A percentile compares a stretch with the other conserved stretches of the same genome.
Evolutionary conservation across 1,284 basidiomycete genomes (phyloP).

Genomic region (Heterobasidion parviporum): DNA sequence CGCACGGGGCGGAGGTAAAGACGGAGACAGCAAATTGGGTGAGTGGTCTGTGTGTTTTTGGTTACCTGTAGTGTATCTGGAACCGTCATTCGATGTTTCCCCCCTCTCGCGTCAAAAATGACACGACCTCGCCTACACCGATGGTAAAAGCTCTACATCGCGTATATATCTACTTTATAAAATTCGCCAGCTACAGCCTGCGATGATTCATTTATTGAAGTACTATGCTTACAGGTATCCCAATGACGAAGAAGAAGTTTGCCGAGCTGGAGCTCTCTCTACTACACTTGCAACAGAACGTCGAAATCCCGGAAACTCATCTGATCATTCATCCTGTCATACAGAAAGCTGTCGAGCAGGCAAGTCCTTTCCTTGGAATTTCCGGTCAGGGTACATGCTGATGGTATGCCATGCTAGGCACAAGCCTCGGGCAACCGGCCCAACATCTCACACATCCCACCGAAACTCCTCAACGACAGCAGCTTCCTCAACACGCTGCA

Average conservation of each 20-base stretch:
- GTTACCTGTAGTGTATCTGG: background rate
- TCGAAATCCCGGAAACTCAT: conserved; percentile 96
- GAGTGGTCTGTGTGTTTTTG: conserved; percentile 16
- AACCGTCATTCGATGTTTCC: background rate
- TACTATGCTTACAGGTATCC: conserved; percentile 58
- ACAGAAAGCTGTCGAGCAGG: conserved; percentile 79
- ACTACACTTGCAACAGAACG: conserved; percentile 95
- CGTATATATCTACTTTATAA: background rate
- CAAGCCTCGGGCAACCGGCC: conserved; percentile 51
- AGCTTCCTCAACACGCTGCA: conserved; percentile 93
- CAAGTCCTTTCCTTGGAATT: background rate
- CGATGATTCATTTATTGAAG: background rate
- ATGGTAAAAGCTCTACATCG: background rate
- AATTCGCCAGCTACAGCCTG: background rate
- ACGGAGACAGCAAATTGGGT: conserved; percentile 84
- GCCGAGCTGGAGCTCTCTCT: conserved; percentile 96
- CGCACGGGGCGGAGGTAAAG: conserved; percentile 65
- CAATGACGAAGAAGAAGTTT: conserved; percentile 99
- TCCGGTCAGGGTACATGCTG: no score
- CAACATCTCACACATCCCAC: conserved; percentile 71
- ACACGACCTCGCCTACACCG: background rate
- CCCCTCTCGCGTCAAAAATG: background rate
- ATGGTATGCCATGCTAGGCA: conserved; percentile 27
- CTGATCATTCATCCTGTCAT: conserved; percentile 90
- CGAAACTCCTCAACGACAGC: conserved; percentile 75